These are phyloP conservation scores for Ustilago curta DNA, from an alignment of 1,284 basidiomycete genomes.

Conservation along the genomic window DNA sequence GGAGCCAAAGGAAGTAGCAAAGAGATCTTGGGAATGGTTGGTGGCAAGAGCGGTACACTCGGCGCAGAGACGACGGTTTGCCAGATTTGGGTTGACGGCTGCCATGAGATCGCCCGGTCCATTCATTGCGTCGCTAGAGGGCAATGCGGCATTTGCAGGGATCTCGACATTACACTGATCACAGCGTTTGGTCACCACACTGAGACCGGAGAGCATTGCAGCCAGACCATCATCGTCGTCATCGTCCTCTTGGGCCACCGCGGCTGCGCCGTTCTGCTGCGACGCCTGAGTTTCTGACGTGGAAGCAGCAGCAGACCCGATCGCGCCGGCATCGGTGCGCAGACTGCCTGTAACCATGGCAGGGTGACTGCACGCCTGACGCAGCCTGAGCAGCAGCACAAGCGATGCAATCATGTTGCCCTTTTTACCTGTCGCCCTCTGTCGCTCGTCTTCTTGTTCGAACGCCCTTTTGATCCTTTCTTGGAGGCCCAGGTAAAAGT, in stretches of 20 bases:
- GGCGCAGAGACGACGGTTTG: constrained; percentile 44
- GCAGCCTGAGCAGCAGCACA: constrained; percentile 82
- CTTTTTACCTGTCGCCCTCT: constrained; percentile 72
- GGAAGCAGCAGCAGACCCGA: constrained; percentile 23
- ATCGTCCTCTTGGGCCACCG: constrained; percentile 10
- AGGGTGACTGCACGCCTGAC: constrained; percentile 76
- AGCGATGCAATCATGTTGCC: constrained; percentile 86
- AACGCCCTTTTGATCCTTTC: constrained; percentile 79
- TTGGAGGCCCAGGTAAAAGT: constrained; percentile 85
- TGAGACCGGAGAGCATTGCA: constrained; percentile 78
- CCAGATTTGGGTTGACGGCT: constrained; percentile 20
- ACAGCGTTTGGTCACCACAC: constrained; percentile 70
- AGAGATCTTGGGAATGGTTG: constrained; percentile 29
- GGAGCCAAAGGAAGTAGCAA: constrained; percentile 71
- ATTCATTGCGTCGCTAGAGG: constrained; percentile 2
- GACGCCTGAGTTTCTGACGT: neutral
- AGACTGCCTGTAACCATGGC: constrained; percentile 49
- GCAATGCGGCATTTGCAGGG: neutral
- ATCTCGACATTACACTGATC: constrained; percentile 53
- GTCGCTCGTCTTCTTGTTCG: constrained; percentile 59
- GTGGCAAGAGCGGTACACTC: constrained; percentile 47
- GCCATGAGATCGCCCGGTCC: constrained; percentile 28
- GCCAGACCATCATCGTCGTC: constrained; percentile 77
- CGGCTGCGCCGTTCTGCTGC: neutral
- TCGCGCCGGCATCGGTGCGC: constrained; percentile 34